Conservation (phyloP, 192 early-diverging fungal species). For the Entomortierella parvispora region DNA sequence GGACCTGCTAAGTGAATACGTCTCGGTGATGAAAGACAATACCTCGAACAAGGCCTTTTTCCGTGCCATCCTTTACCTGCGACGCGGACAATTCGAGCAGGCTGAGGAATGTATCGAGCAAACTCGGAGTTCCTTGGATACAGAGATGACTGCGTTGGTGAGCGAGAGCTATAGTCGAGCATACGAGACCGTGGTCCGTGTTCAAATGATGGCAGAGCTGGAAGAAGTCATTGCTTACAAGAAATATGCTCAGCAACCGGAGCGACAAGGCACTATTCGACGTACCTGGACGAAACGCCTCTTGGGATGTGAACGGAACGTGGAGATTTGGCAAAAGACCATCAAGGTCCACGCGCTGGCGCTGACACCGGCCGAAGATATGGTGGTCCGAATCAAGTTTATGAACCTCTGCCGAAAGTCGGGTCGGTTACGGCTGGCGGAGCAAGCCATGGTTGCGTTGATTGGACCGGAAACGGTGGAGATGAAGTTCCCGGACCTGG, state of each 20-base stretch:
- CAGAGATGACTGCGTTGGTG: conserved; percentile 84
- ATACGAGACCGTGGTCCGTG: conserved; percentile 87
- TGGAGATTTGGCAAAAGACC: conserved; percentile 95
- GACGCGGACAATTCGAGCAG: conserved; percentile 75
- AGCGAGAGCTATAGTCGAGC: conserved; percentile 95
- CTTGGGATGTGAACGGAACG: conserved; percentile 89
- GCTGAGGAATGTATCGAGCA: conserved; percentile 79
- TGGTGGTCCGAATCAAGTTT: conserved; percentile 96
- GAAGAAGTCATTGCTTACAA: conserved; percentile 97
- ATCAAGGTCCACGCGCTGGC: conserved; percentile 90
- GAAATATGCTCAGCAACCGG: conserved; percentile 75
- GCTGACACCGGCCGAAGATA: conserved; percentile 88
- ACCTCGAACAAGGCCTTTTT: conserved; percentile 88
- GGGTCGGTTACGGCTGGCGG: conserved; percentile 78
- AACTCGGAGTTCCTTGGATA: conserved; percentile 84
- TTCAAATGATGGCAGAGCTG: conserved; percentile 97
- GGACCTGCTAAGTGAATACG: conserved; percentile 89
- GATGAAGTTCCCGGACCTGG: conserved; percentile 26
- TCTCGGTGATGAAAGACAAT: conserved; percentile 76
- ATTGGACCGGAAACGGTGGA: conserved; percentile 26
- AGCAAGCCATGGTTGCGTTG: conserved; percentile 78
- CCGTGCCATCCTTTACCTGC: conserved; percentile 82
- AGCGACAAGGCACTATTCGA: conserved; percentile 77
- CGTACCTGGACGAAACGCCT: conserved; percentile 90
- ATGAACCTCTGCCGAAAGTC: conserved; percentile 93